Evolutionary conservation across 192 early-diverging fungal genomes (phyloP), one percentile per base, ranked within the genome.

Genomic region (Blastocladiella britannica): DNA sequence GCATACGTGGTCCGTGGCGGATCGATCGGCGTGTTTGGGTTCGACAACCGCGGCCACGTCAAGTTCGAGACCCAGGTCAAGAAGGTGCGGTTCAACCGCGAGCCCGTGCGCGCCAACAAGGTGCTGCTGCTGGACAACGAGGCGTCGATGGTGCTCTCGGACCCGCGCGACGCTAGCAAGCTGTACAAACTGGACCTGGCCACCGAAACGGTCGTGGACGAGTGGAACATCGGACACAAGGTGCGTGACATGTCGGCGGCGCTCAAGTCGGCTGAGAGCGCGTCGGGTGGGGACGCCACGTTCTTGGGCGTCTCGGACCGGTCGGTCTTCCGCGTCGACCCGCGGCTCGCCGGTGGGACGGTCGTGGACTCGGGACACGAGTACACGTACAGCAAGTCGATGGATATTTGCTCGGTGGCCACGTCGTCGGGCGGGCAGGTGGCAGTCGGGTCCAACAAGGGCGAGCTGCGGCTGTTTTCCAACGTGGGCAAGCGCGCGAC

Each of bases 121-220:
- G 72, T 84, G 43, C 81, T 96, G 73, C 73, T 96, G 58, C 89
- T 91, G 60, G 75, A 93, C 63, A 79, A 86, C 56, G 92, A 96
- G 65, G 72, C 79, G 22, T 63, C 81, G 5, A 68, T 90, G 72
- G 64, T 96, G 28, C 70, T 91, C 61, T 77, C 86, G 78, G 72
- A 85, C 58, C 69, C 75, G 51, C 64, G 71, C 58, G 79, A 89
- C 43, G 64, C 74, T 25, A 69, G 86, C 59, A 82, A 75, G 30
- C 71, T 91, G 53, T 91, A 80, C 75, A 77, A 75, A 58, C 88
- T 96, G 90, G 92, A 96, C 66, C 67, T 96, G 27, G 86, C 89
- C 63, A 70, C 72, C 62, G 92, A 89, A 29, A 84, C 89, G 69
- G 80, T 96, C 18, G 92, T 92, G 12, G 90, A 96, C 57, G 87